phyloP scores from a whole-genome alignment of 2,329 filamentous ascomycete species.

The Venturia nashicola region DNA sequence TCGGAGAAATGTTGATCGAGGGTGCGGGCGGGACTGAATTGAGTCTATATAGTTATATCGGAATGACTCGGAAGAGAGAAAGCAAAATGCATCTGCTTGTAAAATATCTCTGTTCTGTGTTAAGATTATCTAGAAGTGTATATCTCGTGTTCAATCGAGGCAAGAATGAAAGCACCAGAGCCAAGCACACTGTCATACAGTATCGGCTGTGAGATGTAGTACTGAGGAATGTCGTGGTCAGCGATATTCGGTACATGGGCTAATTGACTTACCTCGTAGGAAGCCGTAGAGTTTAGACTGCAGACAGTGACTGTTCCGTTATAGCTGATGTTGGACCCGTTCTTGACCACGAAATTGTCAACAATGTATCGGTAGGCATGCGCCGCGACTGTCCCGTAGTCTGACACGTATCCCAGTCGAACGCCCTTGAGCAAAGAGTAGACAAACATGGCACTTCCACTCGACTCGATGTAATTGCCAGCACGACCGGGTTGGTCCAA shows the following conservation, averaged over 20 bases:
- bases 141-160: conserved; percentile 15
- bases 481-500: conserved; percentile 35
- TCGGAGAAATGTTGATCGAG: not conserved
- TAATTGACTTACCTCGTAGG: conserved; percentile 15
- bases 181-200: conserved; percentile 16
- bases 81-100: too few species aligned
- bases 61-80: not conserved
- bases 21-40: not conserved
- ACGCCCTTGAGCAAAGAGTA: conserved; percentile 39
- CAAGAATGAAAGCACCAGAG: conserved; percentile 17
- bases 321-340: conserved; percentile 18
- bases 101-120: too few species aligned
- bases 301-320: conserved; percentile 21
- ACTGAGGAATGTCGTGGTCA: conserved; percentile 18
- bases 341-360: conserved; percentile 15
- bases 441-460: conserved; percentile 45
- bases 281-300: conserved; percentile 11
- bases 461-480: conserved; percentile 50
- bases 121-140: not conserved
- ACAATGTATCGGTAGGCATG: conserved; percentile 24
- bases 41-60: too few species aligned
- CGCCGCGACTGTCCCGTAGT: conserved; percentile 21
- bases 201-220: conserved; percentile 30
- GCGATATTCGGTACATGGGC: not conserved
- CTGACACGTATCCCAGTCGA: conserved; percentile 21